Evolutionary conservation across 257 asterid species (phyloP).

Genomic region (Lycium barbarum): DNA sequence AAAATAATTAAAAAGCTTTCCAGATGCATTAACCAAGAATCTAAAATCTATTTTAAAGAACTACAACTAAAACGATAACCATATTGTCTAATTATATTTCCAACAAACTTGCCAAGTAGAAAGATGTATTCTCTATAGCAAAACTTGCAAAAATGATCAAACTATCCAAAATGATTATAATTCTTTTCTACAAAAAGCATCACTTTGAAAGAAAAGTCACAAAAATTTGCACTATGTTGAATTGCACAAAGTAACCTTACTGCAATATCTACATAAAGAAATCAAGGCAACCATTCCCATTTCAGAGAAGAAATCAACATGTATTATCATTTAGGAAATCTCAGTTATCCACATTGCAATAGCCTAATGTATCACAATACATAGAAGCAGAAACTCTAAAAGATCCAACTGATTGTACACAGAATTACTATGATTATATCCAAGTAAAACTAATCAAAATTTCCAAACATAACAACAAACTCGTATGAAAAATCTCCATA

Average conservation of each 20-base stretch:
- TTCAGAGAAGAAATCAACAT: not conserved
- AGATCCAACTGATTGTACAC: too few relatives aligned
- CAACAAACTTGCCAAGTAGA: too few relatives aligned
- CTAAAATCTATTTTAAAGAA: too few relatives aligned
- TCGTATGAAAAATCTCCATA: not conserved
- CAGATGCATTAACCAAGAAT: too few relatives aligned
- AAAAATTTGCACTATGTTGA: not conserved
- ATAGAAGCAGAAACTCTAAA: too few relatives aligned
- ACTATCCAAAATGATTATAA: not conserved
- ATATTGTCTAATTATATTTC: too few relatives aligned
- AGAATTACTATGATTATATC: not conserved
- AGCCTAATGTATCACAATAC: slow-evolving; percentile 19
- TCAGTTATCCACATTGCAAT: slow-evolving; percentile 16
- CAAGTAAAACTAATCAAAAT: not conserved
- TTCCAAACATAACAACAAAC: not conserved
- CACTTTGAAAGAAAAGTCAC: not conserved
- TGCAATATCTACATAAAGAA: not conserved
- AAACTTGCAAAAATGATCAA: not conserved
- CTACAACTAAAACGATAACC: too few relatives aligned
- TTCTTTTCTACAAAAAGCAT: not conserved
- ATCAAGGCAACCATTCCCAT: slow-evolving; percentile 4
- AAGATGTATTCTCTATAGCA: too few relatives aligned
- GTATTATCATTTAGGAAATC: not conserved
- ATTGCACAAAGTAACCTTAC: not conserved
- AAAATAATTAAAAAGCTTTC: too few relatives aligned